These are phyloP conservation scores for Glycine latifolia DNA, from an alignment of 306 rosid species.

Conservation along the genomic window DNA sequence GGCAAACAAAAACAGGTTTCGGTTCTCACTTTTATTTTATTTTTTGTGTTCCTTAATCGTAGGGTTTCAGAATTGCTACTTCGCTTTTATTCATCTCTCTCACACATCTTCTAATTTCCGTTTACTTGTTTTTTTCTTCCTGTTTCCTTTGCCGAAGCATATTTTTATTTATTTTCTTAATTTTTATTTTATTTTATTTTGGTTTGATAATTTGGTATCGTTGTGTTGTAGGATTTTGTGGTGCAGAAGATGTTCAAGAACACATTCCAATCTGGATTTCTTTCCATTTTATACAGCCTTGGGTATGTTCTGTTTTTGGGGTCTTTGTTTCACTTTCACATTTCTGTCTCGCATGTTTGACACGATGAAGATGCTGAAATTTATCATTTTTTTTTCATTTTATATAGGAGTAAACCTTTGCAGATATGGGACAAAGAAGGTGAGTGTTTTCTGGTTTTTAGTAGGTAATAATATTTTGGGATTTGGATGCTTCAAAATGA, in stretches of 20 bases:
- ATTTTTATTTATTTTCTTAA: too few relatives aligned
- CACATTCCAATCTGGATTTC: slow-evolving; percentile 96
- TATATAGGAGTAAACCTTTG: slow-evolving; percentile 59
- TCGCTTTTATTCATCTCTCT: too few relatives aligned
- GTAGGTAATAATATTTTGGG: too few relatives aligned
- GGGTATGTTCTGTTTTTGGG: slow-evolving; percentile 64
- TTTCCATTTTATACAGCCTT: slow-evolving; percentile 91
- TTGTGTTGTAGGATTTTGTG: slow-evolving; percentile 32
- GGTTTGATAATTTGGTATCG: background rate
- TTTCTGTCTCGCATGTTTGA: background rate
- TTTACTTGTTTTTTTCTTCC: background rate
- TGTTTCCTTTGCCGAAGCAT: background rate
- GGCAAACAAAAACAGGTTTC: too few relatives aligned
- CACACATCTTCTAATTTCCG: too few relatives aligned
- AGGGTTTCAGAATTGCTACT: too few relatives aligned
- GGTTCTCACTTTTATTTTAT: too few relatives aligned
- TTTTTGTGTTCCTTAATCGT: too few relatives aligned
- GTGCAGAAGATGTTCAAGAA: slow-evolving; percentile 85
- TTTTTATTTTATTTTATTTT: background rate
- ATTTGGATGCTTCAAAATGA: too few relatives aligned
- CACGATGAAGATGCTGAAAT: slow-evolving; percentile 41
- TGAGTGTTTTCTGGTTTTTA: too few relatives aligned
- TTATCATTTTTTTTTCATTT: slow-evolving; percentile 1
- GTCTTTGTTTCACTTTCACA: background rate
- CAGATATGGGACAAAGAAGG: too few relatives aligned